Evolutionary conservation across 2,329 filamentous ascomycete genomes (phyloP).

Genomic region (Cryphonectria japonica): DNA sequence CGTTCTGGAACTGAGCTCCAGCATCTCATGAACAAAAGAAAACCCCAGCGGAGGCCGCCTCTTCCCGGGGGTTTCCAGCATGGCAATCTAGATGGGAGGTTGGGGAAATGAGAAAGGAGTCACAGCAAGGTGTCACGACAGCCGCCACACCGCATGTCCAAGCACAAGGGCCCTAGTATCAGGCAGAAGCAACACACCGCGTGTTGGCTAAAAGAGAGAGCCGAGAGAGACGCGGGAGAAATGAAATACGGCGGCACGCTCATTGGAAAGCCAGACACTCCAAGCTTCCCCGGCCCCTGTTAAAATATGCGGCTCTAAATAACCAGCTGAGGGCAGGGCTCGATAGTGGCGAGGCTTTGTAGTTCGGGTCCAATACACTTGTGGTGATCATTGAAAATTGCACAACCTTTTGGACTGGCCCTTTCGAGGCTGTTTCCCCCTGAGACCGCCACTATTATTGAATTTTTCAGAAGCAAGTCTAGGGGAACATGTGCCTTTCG

Average conservation of each 20-base stretch:
- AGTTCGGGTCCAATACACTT: not conserved
- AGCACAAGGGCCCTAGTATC: not conserved
- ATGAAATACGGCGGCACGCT: not conserved
- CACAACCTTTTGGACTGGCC: not conserved
- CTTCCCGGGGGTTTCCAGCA: not conserved
- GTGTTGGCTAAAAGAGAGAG: not conserved
- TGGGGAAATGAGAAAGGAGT: not conserved
- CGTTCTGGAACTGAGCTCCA: not conserved
- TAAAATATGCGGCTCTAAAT: conserved; percentile 3
- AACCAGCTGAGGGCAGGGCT: not conserved
- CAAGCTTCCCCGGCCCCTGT: too few species aligned
- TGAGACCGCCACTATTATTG: not conserved
- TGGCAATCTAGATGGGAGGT: not conserved
- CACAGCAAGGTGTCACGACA: not conserved
- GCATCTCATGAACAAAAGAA: not conserved
- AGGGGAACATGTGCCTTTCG: not conserved
- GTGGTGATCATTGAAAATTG: not conserved
- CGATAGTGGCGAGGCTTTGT: not conserved
- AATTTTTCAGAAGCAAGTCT: not conserved
- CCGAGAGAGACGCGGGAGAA: not conserved
- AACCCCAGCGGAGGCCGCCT: not conserved
- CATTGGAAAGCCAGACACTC: not conserved
- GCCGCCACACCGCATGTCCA: not conserved
- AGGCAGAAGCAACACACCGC: not conserved
- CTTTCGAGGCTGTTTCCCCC: not conserved